Evolutionary conservation across 2,329 filamentous ascomycete species (phyloP).

Genomic region (Aspergillus novoparasiticus): DNA sequence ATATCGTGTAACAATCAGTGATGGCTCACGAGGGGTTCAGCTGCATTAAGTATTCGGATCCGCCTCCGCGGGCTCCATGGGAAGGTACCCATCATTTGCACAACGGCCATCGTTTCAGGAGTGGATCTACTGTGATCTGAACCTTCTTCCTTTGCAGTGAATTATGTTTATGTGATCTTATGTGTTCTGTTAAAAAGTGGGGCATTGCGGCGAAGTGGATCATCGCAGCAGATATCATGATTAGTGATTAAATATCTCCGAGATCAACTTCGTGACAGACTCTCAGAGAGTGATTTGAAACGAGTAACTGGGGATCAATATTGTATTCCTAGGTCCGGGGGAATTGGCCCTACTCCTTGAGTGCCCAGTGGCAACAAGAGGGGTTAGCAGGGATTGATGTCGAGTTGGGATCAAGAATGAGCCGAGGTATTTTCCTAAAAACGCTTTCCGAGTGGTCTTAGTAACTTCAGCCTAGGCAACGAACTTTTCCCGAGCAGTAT

Average conservation of each 20-base stretch:
- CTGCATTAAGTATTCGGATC: background rate
- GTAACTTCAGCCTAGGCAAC: background rate
- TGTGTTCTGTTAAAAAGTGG: background rate
- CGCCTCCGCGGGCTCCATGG: background rate
- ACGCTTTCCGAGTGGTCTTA: background rate
- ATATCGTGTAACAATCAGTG: background rate
- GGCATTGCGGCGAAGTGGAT: background rate
- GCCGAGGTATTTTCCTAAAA: background rate
- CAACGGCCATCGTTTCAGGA: background rate
- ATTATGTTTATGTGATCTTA: constrained; percentile 8
- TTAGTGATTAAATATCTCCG: background rate
- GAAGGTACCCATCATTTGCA: background rate
- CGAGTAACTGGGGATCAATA: background rate
- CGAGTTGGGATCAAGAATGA: background rate
- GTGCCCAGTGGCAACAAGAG: background rate
- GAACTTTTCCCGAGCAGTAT: background rate
- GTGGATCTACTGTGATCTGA: background rate
- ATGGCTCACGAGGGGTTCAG: background rate
- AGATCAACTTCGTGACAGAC: background rate
- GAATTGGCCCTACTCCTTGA: background rate
- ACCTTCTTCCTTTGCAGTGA: background rate
- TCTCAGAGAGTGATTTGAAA: background rate
- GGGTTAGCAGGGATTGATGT: background rate
- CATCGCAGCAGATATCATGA: background rate
- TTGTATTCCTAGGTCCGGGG: background rate